A percentile compares a stretch with the other conserved stretches of the same genome.
These are phyloP conservation scores for Astragalus glycyphyllos DNA, from an alignment of 306 rosid species.

Conservation along the genomic window DNA sequence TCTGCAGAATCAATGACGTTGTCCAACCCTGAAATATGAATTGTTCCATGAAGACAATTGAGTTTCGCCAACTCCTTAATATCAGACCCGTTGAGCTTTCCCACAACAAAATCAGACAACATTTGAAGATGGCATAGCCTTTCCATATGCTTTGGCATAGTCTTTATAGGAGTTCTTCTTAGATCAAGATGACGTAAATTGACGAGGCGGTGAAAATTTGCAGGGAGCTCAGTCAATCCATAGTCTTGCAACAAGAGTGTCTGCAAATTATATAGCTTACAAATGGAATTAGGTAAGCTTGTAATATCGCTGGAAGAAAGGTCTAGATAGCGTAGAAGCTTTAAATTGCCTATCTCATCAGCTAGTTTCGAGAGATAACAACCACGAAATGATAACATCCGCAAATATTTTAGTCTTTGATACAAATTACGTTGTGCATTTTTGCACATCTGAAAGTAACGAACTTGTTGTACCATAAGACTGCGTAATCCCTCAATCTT, in stretches of 20 bases:
- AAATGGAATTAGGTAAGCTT: slow-evolving; percentile 36
- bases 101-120: neutral
- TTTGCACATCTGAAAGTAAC: neutral
- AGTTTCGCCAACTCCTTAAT: slow-evolving; percentile 20
- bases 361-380: neutral
- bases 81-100: neutral
- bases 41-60: slow-evolving; percentile 16
- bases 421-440: neutral
- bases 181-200: slow-evolving; percentile 38
- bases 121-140: slow-evolving; percentile 5
- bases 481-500: neutral
- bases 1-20: too few relatives aligned
- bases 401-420: neutral
- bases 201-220: slow-evolving; percentile 32
- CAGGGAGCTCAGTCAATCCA: neutral
- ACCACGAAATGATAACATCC: neutral
- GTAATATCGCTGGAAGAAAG: neutral
- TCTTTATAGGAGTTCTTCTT: neutral
- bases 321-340: slow-evolving; percentile 41
- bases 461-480: neutral
- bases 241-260: slow-evolving; percentile 1
- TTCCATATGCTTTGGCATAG: slow-evolving; percentile 37
- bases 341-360: slow-evolving; percentile 14
- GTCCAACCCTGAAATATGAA: neutral
- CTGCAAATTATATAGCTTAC: slow-evolving; percentile 42